A percentile compares a stretch with the other conserved stretches of the same genome.
Conservation (phyloP, 1,139 yeast genomes). For the Geotrichum reessii region DNA sequence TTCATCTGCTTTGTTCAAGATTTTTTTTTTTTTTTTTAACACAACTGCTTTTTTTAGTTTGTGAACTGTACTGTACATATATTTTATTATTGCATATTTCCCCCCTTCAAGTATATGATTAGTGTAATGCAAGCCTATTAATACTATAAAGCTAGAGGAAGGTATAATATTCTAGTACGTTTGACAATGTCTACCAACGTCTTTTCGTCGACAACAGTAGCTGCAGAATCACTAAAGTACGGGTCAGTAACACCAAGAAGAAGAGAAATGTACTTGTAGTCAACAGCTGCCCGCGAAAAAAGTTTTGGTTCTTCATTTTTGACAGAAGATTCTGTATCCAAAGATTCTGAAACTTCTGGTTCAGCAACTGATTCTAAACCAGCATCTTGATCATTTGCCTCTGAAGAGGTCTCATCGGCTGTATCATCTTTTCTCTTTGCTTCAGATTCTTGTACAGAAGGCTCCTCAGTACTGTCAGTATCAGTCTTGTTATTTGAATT, state of each 20-base stretch:
- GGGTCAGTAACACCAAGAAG: slow-evolving; percentile 4
- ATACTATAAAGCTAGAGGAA: slow-evolving; percentile 13
- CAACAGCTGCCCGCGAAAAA: background rate
- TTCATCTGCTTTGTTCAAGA: background rate
- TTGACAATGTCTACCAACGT: slow-evolving; percentile 4
- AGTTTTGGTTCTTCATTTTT: background rate
- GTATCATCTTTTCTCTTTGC: background rate
- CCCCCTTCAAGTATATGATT: background rate
- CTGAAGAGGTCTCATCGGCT: background rate
- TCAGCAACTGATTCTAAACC: background rate
- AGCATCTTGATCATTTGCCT: background rate
- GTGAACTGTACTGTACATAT: too few relatives aligned
- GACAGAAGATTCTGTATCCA: background rate
- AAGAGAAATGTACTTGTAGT: background rate
- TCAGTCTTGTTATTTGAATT: background rate
- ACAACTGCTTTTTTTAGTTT: too few relatives aligned
- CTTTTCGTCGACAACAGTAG: background rate
- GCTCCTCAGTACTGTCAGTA: background rate
- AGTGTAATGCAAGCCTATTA: background rate
- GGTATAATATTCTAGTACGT: slow-evolving; percentile 14
- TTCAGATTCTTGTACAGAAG: background rate
- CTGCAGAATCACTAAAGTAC: background rate
- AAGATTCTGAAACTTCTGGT: background rate
- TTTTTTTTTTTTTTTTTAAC: too few relatives aligned
- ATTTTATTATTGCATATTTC: too few relatives aligned